Percentiles rank a stretch among this genome's conserved stretches.
Conservation (phyloP, 257 asterid species). For the Primulina eburnea region DNA sequence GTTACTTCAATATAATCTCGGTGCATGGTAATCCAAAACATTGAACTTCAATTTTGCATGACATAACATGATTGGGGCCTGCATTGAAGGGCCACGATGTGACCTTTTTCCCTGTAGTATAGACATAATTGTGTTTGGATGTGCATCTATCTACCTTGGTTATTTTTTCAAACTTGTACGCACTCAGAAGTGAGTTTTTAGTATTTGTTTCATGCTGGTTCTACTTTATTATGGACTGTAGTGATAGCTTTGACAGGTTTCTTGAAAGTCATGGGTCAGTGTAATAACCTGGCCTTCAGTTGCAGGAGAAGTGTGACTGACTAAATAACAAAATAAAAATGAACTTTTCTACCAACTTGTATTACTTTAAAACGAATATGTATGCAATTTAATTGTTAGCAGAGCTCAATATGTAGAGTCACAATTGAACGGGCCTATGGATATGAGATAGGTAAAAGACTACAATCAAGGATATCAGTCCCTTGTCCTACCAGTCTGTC, state of each 20-base stretch:
- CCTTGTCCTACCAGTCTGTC: neutral
- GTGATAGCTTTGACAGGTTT: neutral
- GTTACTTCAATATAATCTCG: constrained; percentile 10
- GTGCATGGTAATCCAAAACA: constrained; percentile 9
- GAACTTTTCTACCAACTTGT: neutral
- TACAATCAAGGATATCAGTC: neutral
- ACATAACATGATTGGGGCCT: neutral
- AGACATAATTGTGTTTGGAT: neutral
- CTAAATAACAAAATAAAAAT: too few relatives aligned
- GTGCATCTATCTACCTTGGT: neutral
- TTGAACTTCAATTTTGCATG: neutral
- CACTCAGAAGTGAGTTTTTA: neutral
- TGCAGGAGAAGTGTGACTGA: too few relatives aligned
- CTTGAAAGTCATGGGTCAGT: neutral
- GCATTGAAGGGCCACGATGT: constrained; percentile 1
- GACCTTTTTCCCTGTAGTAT: neutral
- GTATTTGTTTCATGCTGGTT: constrained; percentile 13
- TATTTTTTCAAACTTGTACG: neutral
- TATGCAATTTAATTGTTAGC: neutral
- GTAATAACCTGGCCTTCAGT: neutral
- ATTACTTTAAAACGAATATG: neutral
- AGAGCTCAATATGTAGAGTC: neutral
- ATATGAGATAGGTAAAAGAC: neutral
- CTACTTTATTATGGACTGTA: neutral
- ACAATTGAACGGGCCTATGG: neutral